These are phyloP conservation scores for Pyricularia sp. DNA, from an alignment of 2,329 filamentous ascomycete genomes.

Conservation along the genomic window DNA sequence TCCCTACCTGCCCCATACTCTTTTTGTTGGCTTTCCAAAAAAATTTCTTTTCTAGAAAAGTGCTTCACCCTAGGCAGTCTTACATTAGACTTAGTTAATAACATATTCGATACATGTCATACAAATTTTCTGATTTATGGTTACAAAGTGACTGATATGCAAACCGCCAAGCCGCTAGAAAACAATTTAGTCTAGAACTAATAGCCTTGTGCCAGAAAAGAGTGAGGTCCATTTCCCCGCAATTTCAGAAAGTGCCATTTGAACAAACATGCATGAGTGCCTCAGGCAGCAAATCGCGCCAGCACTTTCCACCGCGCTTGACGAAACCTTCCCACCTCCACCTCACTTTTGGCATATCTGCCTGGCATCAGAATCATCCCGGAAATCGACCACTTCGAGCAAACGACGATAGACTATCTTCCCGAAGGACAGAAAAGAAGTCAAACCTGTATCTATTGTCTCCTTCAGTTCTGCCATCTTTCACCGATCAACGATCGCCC, in stretches of 20 bases:
- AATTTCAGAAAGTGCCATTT: background rate
- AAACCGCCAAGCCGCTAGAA: background rate
- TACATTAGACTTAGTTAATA: too few relatives aligned
- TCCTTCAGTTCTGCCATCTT: background rate
- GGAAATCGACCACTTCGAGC: background rate
- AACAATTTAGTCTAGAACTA: background rate
- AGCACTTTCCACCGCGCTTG: background rate
- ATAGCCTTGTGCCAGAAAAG: background rate
- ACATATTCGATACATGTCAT: background rate
- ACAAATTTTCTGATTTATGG: background rate
- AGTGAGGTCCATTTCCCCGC: background rate
- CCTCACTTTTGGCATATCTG: background rate
- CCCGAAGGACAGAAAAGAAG: background rate
- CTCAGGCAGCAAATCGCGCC: slow-evolving; percentile 6
- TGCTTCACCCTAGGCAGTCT: too few relatives aligned
- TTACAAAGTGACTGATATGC: background rate
- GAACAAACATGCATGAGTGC: background rate
- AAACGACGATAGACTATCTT: background rate
- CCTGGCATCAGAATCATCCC: background rate
- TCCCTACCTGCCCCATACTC: too few relatives aligned
- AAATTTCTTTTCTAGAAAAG: too few relatives aligned
- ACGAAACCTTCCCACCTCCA: background rate
- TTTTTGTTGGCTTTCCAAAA: too few relatives aligned
- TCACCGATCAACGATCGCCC: background rate
- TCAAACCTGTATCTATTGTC: background rate